Conservation (phyloP, 768 basidiomycete genomes). For the Calocybe gangraenosa region DNA sequence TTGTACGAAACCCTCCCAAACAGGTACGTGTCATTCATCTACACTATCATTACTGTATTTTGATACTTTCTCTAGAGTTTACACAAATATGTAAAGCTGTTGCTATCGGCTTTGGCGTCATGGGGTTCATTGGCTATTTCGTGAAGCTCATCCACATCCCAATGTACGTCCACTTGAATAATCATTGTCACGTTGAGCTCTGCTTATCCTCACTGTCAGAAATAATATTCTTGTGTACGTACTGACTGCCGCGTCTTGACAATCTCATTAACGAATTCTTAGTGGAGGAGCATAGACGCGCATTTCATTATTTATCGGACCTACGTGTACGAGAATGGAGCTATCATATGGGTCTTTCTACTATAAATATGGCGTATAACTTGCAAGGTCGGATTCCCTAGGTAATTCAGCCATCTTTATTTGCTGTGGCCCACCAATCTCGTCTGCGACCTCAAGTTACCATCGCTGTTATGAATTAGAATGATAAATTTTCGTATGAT, state of each 20-base stretch:
- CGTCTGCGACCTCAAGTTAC: too few species aligned
- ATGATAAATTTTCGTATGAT: neutral
- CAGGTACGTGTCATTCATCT: slow-evolving; percentile 53
- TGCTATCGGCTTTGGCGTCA: slow-evolving; percentile 95
- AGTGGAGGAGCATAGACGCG: slow-evolving; percentile 71
- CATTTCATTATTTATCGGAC: slow-evolving; percentile 18
- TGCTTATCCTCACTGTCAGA: too few species aligned
- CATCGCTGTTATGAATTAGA: too few species aligned
- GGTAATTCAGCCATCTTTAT: too few species aligned
- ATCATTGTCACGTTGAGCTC: neutral
- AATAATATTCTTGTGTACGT: slow-evolving; percentile 98
- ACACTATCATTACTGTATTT: neutral
- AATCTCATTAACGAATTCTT: slow-evolving; percentile 23
- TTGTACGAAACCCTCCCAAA: slow-evolving; percentile 96
- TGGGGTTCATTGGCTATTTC: slow-evolving; percentile 99
- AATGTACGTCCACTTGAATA: slow-evolving; percentile 60
- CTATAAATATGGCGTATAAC: neutral
- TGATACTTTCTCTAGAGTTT: slow-evolving; percentile 61
- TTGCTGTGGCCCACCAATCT: too few species aligned
- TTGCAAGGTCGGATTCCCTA: too few species aligned
- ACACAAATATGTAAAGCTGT: slow-evolving; percentile 93
- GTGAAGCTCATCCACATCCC: slow-evolving; percentile 98
- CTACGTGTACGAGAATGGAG: slow-evolving; percentile 9
- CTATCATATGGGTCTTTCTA: slow-evolving; percentile 2
- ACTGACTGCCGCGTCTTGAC: neutral